These are phyloP conservation scores for Phialemonium atrogriseum DNA, from an alignment of 2,329 filamentous ascomycete species.

Conservation along the genomic window DNA sequence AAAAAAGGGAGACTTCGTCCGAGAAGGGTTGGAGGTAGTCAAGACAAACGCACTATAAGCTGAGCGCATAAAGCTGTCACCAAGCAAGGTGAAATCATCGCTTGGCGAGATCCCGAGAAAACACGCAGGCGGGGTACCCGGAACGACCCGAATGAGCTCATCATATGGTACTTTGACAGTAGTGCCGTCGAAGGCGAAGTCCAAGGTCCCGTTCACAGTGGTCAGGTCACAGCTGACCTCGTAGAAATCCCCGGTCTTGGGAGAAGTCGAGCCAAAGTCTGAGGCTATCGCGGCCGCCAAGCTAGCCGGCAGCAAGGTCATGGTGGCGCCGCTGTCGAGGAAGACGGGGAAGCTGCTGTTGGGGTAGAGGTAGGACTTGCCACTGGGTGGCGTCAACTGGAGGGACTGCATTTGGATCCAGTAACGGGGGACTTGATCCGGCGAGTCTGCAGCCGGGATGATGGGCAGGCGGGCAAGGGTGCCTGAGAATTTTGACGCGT, in stretches of 20 bases:
- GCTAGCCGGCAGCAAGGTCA: conserved; percentile 55
- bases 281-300: conserved; percentile 41
- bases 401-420: conserved; percentile 41
- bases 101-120: conserved; percentile 42
- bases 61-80: conserved; percentile 49
- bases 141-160: conserved; percentile 36
- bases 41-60: conserved; percentile 35
- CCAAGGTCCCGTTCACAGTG: conserved; percentile 30
- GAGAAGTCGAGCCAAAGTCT: conserved; percentile 35
- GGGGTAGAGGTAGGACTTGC: conserved; percentile 21
- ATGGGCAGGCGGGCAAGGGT: conserved; percentile 48
- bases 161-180: conserved; percentile 40
- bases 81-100: conserved; percentile 42
- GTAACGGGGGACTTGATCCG: conserved; percentile 44
- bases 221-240: conserved; percentile 35
- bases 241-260: conserved; percentile 35
- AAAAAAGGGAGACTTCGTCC: too few relatives aligned
- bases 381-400: conserved; percentile 29
- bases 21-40: too few relatives aligned
- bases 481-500: conserved; percentile 56
- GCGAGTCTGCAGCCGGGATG: conserved; percentile 42
- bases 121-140: conserved; percentile 24
- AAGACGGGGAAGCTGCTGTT: conserved; percentile 46
- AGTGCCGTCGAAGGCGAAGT: conserved; percentile 40
- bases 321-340: conserved; percentile 62